Evolutionary conservation across 202 grass and related monocot species (phyloP), one percentile per base, ranked within the genome.

Genomic region (Eragrostis tef): DNA sequence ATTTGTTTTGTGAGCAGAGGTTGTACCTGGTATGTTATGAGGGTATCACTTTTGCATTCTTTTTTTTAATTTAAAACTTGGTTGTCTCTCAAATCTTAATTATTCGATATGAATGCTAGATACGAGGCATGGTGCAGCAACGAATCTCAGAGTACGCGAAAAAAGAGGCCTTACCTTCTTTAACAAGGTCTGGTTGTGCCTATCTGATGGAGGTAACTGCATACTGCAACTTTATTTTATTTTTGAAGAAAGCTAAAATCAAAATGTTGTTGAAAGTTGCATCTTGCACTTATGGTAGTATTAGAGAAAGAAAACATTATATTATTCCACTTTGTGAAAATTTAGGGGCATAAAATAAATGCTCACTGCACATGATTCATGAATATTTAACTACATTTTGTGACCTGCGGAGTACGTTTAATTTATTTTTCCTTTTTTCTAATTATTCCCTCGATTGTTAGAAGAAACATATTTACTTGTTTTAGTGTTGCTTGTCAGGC

Each of bases 1-100:
- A 78, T 75, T 91, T 98, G 82, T 98, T 94, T 72, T 98, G 92
- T 71, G 95, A 98, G 76, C 95, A 98, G 84, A 94, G 95, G 87
- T 57, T 98, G 62, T 81, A 94, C 83, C 86, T 97, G 86, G 93
- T 95, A 92, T 74, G 87, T 88, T 78, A n/a, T 70, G 57, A 76
- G 72, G 44, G 14, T 80, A 43, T 83, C 80, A 57, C 53, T 59
- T 82, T 82, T 75, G 61, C 19, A 59, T 5, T 80, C 10, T 67
- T 26, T 46, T 46, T 82, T 86, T 64, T 58, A 60, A 41, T 31
- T 68, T 62, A 48, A 61, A 54, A 61, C 52, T 17, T 63, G 16
- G 51, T 86, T 88, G 20, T 46, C 27, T 65, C 57, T 79, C 41
- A 60, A 57, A 34, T 81, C 58, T 72, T 67, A 64, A 73, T 25